Conservation (phyloP, 2,329 filamentous ascomycete species). For the Clonostachys rosea region DNA sequence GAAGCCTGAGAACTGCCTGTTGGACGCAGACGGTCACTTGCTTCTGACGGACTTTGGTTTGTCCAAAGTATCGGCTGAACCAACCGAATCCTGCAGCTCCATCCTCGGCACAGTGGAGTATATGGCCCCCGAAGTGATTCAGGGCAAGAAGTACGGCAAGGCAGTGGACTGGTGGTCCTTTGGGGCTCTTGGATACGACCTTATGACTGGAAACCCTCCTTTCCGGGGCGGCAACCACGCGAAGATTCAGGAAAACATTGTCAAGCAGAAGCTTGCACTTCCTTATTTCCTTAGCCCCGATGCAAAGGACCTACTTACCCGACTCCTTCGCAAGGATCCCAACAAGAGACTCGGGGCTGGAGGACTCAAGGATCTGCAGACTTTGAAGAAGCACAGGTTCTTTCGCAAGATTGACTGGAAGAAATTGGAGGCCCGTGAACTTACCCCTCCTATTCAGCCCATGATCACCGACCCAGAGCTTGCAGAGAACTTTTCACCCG, state of each 20-base stretch:
- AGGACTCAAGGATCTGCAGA: conserved; percentile 82
- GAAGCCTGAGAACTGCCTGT: conserved; percentile 95
- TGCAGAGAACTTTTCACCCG: conserved; percentile 91
- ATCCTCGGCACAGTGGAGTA: conserved; percentile 95
- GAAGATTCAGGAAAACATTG: conserved; percentile 93
- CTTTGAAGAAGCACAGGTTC: conserved; percentile 89
- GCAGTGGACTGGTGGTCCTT: conserved; percentile 99
- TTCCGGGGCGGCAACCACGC: conserved; percentile 88
- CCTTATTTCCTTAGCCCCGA: conserved; percentile 90
- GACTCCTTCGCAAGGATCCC: conserved; percentile 88
- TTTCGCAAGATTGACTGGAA: conserved; percentile 97
- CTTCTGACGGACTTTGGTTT: conserved; percentile 95
- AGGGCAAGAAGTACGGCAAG: conserved; percentile 84
- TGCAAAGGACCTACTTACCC: conserved; percentile 88
- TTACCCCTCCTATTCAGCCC: conserved; percentile 86
- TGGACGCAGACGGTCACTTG: conserved; percentile 87
- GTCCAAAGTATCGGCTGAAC: conserved; percentile 83
- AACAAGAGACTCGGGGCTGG: conserved; percentile 81
- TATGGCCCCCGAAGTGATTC: conserved; percentile 95
- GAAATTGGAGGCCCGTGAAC: conserved; percentile 73
- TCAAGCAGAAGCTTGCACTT: conserved; percentile 83
- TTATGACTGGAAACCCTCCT: conserved; percentile 88
- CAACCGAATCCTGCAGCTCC: conserved; percentile 67
- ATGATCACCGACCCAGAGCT: conserved; percentile 93
- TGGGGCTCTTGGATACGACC: conserved; percentile 84